These are phyloP conservation scores for Exophiala mesophila DNA, from an alignment of 2,329 filamentous ascomycete genomes.

Conservation along the genomic window DNA sequence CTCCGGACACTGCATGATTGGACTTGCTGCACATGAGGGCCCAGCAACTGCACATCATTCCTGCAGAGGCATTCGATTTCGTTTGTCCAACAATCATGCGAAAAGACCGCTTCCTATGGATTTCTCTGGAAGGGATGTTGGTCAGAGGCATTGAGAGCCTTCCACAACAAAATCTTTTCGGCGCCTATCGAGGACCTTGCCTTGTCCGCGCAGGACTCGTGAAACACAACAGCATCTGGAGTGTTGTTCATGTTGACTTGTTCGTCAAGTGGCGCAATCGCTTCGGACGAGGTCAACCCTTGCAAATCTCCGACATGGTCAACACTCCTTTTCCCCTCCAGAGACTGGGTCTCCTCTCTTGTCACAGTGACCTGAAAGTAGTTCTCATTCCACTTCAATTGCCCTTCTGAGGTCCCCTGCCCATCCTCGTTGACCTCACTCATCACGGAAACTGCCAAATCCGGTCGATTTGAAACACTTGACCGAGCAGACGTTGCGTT, in stretches of 20 bases:
- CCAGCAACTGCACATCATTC: constrained; percentile 17
- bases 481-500: constrained; percentile 1
- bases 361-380: constrained; percentile 9
- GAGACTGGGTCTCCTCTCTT: too few species aligned
- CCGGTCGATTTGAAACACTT: constrained; percentile 17
- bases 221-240: constrained; percentile 11
- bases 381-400: constrained; percentile 12
- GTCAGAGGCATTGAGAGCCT: too few species aligned
- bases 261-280: constrained; percentile 17
- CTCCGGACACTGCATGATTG: constrained; percentile 19
- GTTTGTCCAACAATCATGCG: too few species aligned
- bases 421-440: not conserved
- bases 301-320: constrained; percentile 18
- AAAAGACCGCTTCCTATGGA: too few species aligned
- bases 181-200: too few species aligned
- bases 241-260: not conserved
- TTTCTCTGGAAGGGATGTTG: too few species aligned
- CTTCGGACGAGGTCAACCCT: constrained; percentile 11
- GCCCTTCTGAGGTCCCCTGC: constrained; percentile 10
- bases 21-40: too few species aligned
- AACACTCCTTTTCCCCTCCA: not conserved
- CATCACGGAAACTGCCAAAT: constrained; percentile 11
- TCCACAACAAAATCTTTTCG: too few species aligned
- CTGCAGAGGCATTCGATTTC: constrained; percentile 7
- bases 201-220: constrained; percentile 1